Base-by-base conservation (phyloP, 2,329 filamentous ascomycete genomes). In the Claviceps spartinae region DNA sequence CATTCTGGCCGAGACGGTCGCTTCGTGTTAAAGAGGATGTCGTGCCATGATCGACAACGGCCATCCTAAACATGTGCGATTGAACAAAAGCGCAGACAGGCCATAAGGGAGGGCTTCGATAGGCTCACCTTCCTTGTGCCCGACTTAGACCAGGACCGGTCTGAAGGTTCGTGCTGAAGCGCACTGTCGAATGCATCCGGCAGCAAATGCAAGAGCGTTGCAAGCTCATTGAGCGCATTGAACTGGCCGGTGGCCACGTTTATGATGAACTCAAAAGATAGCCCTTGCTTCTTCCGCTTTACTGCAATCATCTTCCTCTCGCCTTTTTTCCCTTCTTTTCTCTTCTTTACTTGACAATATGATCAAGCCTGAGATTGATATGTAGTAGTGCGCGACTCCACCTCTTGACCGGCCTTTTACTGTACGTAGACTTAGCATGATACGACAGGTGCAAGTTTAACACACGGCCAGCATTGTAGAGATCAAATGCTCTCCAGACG, bases 51-150 rank as follows among this genome's bases (percentile, higher is more conserved):
- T 43, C 41, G 24, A 43, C 20, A 14, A 24, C 11, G n/a, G 20
- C 8, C 41, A 24, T 43, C 14, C 20, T 13, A 13, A 5, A 16
- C 6, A 6, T 7, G 5, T 13, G 13, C 20, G 24, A 22, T 22
- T 22, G 69, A 74, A 61, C 65, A 73, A 58, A 72, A 75, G 57
- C 65, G 72, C 40, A 64, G 72, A 34, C 65, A 72, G 54, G 86
- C 85, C 14, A 95, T 95, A 58, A 78, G 89, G 47, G 82, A 87
- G 54, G 87, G 86, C 52, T 95, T 94, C 65, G 88, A 95, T 65
- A 78, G 82, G 37, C 76, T 95, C 26, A 86, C 86, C 16, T 79
- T 83, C 50, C 75, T 94, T 37, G 87, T 95, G 1, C 89, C 89
- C 0, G 88, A 86, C 0, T 75, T 94, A 50, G 79, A 87, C 1